phyloP scores from a whole-genome alignment of 257 asterid genomes.

The Phtheirospermum japonicum region DNA sequence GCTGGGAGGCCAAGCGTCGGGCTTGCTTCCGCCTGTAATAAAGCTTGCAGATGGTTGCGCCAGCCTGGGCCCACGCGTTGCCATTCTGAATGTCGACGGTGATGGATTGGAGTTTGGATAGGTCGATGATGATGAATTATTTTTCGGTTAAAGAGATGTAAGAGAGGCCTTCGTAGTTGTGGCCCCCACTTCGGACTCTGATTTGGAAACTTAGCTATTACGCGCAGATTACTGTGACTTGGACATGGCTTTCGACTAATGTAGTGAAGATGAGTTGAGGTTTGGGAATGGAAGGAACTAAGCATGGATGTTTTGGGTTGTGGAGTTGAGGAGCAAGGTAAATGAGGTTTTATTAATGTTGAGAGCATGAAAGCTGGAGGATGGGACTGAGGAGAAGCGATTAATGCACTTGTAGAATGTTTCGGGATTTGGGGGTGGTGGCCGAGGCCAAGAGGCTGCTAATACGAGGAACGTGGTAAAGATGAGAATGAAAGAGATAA shows the following conservation, averaged over 20 bases:
- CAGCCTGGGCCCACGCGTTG: neutral
- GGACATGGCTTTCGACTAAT: conserved; percentile 35
- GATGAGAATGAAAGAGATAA: too few species aligned
- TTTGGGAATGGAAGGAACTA: conserved; percentile 33
- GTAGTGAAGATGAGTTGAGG: conserved; percentile 47
- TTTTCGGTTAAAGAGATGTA: neutral
- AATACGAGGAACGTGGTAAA: too few species aligned
- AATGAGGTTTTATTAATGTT: too few species aligned
- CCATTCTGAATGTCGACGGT: too few species aligned
- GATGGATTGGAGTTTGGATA: too few species aligned
- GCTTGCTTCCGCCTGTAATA: neutral
- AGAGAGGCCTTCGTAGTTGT: neutral
- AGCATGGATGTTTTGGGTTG: conserved; percentile 40
- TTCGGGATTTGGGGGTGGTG: too few species aligned
- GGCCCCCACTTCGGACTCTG: neutral
- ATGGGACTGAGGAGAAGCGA: too few species aligned
- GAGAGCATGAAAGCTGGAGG: too few species aligned
- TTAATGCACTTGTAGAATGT: too few species aligned
- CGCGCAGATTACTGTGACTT: conserved; percentile 37
- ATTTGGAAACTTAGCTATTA: too few species aligned
- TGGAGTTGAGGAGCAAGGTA: conserved; percentile 30
- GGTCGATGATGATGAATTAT: too few species aligned
- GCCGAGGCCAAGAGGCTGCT: too few species aligned
- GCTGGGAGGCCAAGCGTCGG: neutral
- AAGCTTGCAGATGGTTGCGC: neutral